Percentiles rank a stretch among this genome's conserved stretches.
Evolutionary conservation across 257 asterid genomes (phyloP).

Genomic region (Gentiana straminea): DNA sequence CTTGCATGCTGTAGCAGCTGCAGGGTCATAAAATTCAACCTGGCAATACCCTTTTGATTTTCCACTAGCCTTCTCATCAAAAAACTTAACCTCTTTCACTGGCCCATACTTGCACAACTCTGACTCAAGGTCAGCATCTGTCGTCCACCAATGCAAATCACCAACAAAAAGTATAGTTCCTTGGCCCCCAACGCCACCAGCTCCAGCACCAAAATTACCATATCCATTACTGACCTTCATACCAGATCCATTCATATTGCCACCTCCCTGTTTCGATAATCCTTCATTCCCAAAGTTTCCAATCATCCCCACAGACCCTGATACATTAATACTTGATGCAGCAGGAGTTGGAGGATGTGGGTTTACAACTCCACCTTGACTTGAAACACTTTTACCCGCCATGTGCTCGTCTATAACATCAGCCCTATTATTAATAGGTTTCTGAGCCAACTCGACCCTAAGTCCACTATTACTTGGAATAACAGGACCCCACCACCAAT

Average conservation of each 20-base stretch:
- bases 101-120: conserved; percentile 72
- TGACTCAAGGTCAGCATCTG: conserved; percentile 80
- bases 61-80: conserved; percentile 95
- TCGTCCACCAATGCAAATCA: conserved; percentile 98
- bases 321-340: conserved; percentile 8
- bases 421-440: conserved; percentile 13
- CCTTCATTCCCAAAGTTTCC: conserved; percentile 13
- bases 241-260: conserved; percentile 15
- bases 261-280: conserved; percentile 22
- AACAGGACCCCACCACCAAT: conserved; percentile 21
- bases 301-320: conserved; percentile 12
- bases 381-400: conserved; percentile 12
- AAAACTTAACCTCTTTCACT: conserved; percentile 87
- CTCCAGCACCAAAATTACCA: conserved; percentile 15
- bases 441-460: conserved; percentile 27
- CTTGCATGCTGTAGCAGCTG: conserved; percentile 75
- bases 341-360: conserved; percentile 14
- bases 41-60: conserved; percentile 97
- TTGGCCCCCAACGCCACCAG: conserved; percentile 31
- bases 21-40: conserved; percentile 77
- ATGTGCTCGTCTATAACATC: conserved; percentile 11
- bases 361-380: conserved; percentile 13
- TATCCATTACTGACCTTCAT: conserved; percentile 7
- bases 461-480: conserved; percentile 16
- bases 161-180: conserved; percentile 78